These are phyloP conservation scores for Diaporthe destruens DNA, from an alignment of 2,329 filamentous ascomycete species.

Conservation along the genomic window DNA sequence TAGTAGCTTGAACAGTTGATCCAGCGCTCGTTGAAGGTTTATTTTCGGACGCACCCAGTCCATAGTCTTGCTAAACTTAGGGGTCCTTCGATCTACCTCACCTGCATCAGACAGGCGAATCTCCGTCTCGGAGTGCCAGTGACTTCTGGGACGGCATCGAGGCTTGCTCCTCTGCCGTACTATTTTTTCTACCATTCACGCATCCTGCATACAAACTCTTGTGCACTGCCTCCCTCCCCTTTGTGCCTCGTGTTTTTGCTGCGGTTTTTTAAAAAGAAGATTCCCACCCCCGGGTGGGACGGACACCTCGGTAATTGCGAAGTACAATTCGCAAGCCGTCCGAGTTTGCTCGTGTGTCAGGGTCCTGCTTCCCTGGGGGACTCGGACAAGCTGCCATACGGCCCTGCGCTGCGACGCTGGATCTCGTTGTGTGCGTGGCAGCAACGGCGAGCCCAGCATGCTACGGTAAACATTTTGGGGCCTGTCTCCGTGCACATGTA, in stretches of 20 bases:
- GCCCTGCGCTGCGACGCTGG: slow-evolving; percentile 16
- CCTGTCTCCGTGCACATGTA: neutral
- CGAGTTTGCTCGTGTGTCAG: slow-evolving; percentile 10
- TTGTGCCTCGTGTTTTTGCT: slow-evolving; percentile 5
- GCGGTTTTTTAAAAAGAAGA: neutral
- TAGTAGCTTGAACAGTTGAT: neutral
- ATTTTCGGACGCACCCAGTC: slow-evolving; percentile 17
- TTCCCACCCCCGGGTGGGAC: neutral
- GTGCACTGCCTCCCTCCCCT: neutral
- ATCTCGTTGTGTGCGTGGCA: neutral
- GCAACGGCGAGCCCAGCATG: no score
- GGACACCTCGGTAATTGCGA: neutral
- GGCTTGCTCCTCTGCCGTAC: slow-evolving; percentile 8
- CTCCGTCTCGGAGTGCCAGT: slow-evolving; percentile 2
- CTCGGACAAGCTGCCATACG: neutral
- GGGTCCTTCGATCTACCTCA: slow-evolving; percentile 11
- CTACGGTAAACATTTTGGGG: neutral
- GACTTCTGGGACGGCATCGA: neutral
- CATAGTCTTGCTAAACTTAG: slow-evolving; percentile 9
- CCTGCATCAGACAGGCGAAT: slow-evolving; percentile 24
- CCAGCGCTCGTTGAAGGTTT: slow-evolving; percentile 12
- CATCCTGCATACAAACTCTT: neutral
- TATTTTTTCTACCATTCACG: neutral
- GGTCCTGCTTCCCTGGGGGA: neutral
- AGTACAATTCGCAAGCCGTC: neutral